Evolutionary conservation across 306 rosid species (phyloP).

Genomic region (Cicer bijugum): DNA sequence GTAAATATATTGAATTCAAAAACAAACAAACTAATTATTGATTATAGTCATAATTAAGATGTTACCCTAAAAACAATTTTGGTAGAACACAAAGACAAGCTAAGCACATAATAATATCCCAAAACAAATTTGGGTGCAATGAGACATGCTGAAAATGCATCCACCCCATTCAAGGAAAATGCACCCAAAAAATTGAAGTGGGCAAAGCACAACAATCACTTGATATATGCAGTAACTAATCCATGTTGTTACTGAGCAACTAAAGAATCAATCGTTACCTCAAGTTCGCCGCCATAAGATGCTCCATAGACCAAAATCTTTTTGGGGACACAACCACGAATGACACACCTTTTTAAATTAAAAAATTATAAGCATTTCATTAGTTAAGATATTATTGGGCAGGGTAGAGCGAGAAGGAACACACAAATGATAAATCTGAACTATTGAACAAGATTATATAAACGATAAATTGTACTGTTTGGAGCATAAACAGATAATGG

Average conservation of each 20-base stretch:
- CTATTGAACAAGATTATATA: too few relatives aligned
- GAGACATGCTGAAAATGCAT: neutral
- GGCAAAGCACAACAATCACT: neutral
- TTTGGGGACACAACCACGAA: conserved; percentile 99
- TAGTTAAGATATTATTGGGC: conserved; percentile 27
- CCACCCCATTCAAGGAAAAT: neutral
- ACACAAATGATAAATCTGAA: too few relatives aligned
- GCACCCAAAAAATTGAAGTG: conserved; percentile 13
- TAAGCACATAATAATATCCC: conserved; percentile 18
- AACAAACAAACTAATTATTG: too few relatives aligned
- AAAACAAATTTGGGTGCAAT: conserved; percentile 24
- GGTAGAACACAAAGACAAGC: conserved; percentile 1
- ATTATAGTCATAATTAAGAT: too few relatives aligned
- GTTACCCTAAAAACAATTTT: neutral
- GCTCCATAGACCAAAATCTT: conserved; percentile 97
- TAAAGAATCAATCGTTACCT: conserved; percentile 58
- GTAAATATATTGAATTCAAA: too few relatives aligned
- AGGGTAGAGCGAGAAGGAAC: neutral
- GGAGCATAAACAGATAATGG: neutral
- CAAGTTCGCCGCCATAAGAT: conserved; percentile 79
- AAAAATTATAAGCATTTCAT: conserved; percentile 33
- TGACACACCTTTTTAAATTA: conserved; percentile 77
- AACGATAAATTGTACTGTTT: neutral
- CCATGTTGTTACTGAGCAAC: conserved; percentile 25
- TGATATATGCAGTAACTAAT: conserved; percentile 19